Evolutionary conservation across 2,329 filamentous ascomycete genomes (phyloP).

Genomic region (Penicillium expansum): DNA sequence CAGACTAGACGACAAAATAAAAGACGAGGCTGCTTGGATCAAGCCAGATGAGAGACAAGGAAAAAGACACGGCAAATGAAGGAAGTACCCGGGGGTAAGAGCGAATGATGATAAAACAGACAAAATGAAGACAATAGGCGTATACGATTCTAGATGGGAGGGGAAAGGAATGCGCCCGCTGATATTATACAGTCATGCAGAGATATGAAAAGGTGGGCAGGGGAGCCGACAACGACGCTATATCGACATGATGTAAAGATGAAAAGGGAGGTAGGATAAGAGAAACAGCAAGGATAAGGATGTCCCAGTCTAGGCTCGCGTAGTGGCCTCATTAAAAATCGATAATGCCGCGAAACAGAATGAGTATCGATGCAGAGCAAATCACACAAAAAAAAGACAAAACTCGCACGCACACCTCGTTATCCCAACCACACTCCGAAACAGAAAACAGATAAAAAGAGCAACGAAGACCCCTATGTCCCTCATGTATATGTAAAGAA

Average conservation of each 20-base stretch:
- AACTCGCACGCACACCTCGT: constrained; percentile 19
- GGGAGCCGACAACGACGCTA: constrained; percentile 17
- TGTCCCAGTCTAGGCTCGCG: constrained; percentile 25
- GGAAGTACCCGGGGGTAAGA: constrained; percentile 14
- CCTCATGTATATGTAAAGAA: constrained; percentile 42
- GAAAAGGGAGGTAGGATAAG: constrained; percentile 12
- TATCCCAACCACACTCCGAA: constrained; percentile 28
- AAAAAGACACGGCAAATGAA: constrained; percentile 21
- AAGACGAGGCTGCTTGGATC: constrained; percentile 12
- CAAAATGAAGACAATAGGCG: constrained; percentile 18
- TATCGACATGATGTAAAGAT: constrained; percentile 21
- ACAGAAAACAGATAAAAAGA: constrained; percentile 22
- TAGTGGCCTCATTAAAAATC: constrained; percentile 29
- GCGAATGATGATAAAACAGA: constrained; percentile 19
- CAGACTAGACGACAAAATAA: constrained; percentile 27
- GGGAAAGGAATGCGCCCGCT: constrained; percentile 26
- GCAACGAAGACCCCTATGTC: constrained; percentile 36
- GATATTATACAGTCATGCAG: constrained; percentile 40
- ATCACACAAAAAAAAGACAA: constrained; percentile 18
- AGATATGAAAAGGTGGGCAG: constrained; percentile 21
- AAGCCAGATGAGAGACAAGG: constrained; percentile 21
- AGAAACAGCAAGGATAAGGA: constrained; percentile 21
- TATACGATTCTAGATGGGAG: constrained; percentile 22
- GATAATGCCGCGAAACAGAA: constrained; percentile 21
- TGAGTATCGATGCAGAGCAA: constrained; percentile 28